These are phyloP conservation scores for Blastocystis sp. DNA, from an alignment of 352 stramenopile species.

Conservation along the genomic window DNA sequence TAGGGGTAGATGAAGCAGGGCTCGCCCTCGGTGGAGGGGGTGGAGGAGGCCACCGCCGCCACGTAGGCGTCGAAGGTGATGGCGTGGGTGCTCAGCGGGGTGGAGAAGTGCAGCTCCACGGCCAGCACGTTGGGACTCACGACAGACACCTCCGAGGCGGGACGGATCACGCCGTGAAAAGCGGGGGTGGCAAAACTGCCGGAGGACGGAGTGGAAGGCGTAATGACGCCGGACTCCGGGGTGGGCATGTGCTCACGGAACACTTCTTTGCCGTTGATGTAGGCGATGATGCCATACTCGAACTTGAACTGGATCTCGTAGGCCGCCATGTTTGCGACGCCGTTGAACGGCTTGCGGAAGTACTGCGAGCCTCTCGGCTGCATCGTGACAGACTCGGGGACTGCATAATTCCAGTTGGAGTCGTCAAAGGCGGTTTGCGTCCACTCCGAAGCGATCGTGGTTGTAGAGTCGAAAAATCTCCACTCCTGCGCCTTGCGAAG, in stretches of 20 bases:
- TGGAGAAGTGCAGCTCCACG: slow-evolving; percentile 8
- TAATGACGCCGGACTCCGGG: not conserved
- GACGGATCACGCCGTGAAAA: not conserved
- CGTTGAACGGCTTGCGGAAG: not conserved
- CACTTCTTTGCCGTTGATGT: slow-evolving; percentile 1
- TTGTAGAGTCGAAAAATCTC: not conserved
- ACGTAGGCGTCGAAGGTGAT: slow-evolving; percentile 1
- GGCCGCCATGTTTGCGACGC: not conserved
- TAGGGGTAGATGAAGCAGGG: slow-evolving; percentile 16
- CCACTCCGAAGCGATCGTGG: not conserved
- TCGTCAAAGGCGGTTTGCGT: not conserved
- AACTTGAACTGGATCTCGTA: slow-evolving; percentile 23
- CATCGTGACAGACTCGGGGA: not conserved
- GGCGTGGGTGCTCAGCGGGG: too few relatives aligned
- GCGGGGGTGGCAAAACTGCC: not conserved
- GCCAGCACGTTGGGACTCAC: not conserved
- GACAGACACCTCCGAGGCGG: not conserved
- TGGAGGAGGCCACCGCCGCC: not conserved
- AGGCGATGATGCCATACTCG: slow-evolving; percentile 12
- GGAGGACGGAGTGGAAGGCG: not conserved
- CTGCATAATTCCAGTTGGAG: not conserved
- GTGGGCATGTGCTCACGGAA: not conserved
- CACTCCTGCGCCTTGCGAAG: not conserved
- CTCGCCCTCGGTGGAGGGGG: not conserved
- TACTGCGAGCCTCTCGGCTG: slow-evolving; percentile 19